These are phyloP conservation scores for Tephrocybe sp. DNA, from an alignment of 768 basidiomycete species.

Conservation along the genomic window DNA sequence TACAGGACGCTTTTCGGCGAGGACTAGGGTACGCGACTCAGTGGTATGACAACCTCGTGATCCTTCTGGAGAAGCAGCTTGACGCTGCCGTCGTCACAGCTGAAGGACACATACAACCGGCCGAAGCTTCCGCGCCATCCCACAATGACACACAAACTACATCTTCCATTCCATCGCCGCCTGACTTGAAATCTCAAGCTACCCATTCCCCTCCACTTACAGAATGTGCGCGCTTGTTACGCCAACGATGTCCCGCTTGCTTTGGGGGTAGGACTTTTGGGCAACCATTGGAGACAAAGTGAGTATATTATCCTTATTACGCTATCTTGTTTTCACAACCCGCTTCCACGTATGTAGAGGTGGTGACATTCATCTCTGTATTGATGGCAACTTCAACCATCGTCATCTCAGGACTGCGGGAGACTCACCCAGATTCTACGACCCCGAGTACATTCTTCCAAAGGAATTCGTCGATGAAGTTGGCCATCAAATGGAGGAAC, in stretches of 20 bases:
- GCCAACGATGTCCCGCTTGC: constrained; percentile 30
- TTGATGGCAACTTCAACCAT: constrained; percentile 40
- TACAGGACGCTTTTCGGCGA: constrained; percentile 4
- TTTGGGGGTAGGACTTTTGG: constrained; percentile 28
- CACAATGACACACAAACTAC: too few relatives aligned
- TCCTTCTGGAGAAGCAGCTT: neutral
- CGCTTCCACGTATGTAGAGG: constrained; percentile 20
- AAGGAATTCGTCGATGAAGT: constrained; percentile 32
- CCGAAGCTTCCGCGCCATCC: neutral
- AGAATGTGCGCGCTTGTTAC: constrained; percentile 21
- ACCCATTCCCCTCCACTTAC: too few relatives aligned
- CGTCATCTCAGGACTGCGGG: constrained; percentile 28
- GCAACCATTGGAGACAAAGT: constrained; percentile 6
- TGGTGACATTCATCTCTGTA: constrained; percentile 34
- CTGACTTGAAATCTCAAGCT: too few relatives aligned
- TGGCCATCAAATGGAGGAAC: constrained; percentile 22
- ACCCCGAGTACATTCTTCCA: constrained; percentile 29
- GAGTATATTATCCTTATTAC: neutral
- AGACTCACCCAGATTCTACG: constrained; percentile 29
- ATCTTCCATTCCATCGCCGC: too few relatives aligned
- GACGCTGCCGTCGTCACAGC: neutral
- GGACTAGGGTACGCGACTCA: neutral
- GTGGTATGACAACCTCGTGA: constrained; percentile 7
- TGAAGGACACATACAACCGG: neutral
- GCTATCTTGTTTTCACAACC: too few relatives aligned